Base-by-base conservation (phyloP, 768 basidiomycete species). In the Boletus bicolor region DNA sequence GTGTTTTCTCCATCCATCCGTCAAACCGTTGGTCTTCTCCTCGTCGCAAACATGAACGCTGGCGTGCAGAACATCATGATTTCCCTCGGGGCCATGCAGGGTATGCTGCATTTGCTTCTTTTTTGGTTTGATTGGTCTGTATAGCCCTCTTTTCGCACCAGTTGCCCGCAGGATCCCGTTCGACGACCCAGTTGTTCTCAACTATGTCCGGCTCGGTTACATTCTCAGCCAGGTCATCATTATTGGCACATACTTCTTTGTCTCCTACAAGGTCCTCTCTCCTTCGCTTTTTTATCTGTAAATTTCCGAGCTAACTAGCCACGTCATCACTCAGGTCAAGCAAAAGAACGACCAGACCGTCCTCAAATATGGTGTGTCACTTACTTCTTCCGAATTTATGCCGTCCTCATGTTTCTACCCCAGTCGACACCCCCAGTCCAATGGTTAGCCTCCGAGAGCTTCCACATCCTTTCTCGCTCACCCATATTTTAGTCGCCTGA, bases 301-400 rank as follows among this genome's bases (percentile, higher is more conserved):
- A 8, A 3, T 19, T 19, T 46, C 32, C n/a, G 49, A 47, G 32
- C 53, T 64, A 2, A 47, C 38, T 39, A 11, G 54, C 56, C 66
- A 67, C 55, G 61, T 57, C 57, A 45, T 19, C 59, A 44, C 48
- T 21, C 60, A 97, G 92, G 85, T 98, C 73, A 95, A 91, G 80
- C 75, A 82, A 66, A 95, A 94, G 84, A 98, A 98, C 66, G 96
- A 99, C 76, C 83, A 88, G 72, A 93, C 93, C 2, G 91, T 96
- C 28, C 78, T 99, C 65, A 99, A 97, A 82, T 99, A 96, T 75
- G 91, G 91, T 87, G 42, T 52, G 82, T 80, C 19, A 7, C 44
- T 49, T 28, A 42, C 42, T 56, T n/a, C 21, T 45, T 36, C 39
- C 7, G 17, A 37, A 17, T 53, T 24, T 8, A n/a, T 37, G 17